Evolutionary conservation across 2,329 filamentous ascomycete genomes (phyloP).

Genomic region (Uncinocarpus reesii): DNA sequence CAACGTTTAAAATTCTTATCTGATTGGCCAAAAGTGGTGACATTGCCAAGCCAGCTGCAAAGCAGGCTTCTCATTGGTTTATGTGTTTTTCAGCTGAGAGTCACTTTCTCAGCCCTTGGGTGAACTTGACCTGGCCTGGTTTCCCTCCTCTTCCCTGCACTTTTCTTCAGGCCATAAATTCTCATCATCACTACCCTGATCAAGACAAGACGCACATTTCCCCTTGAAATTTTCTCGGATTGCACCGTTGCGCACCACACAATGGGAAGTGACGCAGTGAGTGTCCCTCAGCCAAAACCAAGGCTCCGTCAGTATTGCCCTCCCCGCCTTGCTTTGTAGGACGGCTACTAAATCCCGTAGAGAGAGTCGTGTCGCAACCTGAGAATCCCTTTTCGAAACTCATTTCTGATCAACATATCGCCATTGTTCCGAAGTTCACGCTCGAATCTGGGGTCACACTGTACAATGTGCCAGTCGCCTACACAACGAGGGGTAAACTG

Average conservation of each 20-base stretch:
- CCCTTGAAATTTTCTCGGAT: neutral
- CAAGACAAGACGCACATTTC: neutral
- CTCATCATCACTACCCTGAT: too few species aligned
- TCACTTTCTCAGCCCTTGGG: too few species aligned
- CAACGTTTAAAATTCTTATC: neutral
- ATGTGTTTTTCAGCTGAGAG: too few species aligned
- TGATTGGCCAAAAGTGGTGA: constrained; percentile 10
- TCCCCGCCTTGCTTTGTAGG: constrained; percentile 17
- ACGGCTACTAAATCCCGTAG: constrained; percentile 47
- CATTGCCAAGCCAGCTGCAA: constrained; percentile 1
- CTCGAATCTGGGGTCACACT: constrained; percentile 85
- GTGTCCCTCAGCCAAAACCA: constrained; percentile 5
- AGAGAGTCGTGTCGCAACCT: constrained; percentile 53
- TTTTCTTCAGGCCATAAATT: neutral
- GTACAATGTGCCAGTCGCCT: constrained; percentile 59
- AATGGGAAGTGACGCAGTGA: constrained; percentile 9
- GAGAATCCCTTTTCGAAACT: constrained; percentile 85
- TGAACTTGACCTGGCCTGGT: too few species aligned
- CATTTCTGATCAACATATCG: constrained; percentile 80
- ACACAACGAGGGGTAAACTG: constrained; percentile 52
- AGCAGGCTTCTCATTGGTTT: too few species aligned
- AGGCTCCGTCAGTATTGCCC: constrained; percentile 16
- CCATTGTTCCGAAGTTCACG: constrained; percentile 76
- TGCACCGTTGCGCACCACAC: neutral
- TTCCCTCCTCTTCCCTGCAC: too few species aligned